Evolutionary conservation across 1,284 basidiomycete genomes (phyloP).

Genomic region (Sporisorium graminicola): DNA sequence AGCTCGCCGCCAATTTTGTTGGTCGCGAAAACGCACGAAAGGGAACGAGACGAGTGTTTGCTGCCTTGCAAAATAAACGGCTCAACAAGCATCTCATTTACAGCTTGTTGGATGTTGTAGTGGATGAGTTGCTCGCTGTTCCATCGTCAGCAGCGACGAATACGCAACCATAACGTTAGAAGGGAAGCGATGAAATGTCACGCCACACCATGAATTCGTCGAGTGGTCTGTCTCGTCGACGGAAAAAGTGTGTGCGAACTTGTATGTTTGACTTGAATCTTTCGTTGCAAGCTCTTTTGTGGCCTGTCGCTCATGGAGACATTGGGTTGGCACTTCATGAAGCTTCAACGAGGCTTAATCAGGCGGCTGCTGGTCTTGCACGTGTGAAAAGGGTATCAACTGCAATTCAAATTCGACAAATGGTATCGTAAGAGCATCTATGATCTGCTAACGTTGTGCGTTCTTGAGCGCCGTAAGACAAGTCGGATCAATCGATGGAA

Average conservation of each 20-base stretch:
- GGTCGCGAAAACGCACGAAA: constrained; percentile 91
- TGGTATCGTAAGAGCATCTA: constrained; percentile 5
- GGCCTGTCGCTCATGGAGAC: neutral
- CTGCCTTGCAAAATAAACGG: constrained; percentile 89
- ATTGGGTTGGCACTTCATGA: neutral
- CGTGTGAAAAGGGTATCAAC: constrained; percentile 23
- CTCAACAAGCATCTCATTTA: constrained; percentile 75
- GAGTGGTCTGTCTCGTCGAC: neutral
- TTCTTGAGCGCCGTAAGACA: neutral
- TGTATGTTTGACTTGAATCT: no score
- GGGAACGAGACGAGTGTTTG: constrained; percentile 89
- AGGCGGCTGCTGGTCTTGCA: no score
- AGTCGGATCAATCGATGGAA: constrained; percentile 31
- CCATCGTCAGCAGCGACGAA: neutral
- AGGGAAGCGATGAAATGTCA: neutral
- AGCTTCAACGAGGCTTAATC: neutral
- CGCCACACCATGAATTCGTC: neutral
- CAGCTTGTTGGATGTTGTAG: constrained; percentile 47
- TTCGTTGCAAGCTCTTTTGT: no score
- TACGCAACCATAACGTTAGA: neutral
- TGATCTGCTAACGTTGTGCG: neutral
- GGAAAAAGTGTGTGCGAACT: neutral
- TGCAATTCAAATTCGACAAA: constrained; percentile 6
- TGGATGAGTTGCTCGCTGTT: constrained; percentile 46
- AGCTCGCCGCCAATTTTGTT: constrained; percentile 94